Base-by-base conservation (phyloP, 2,329 filamentous ascomycete species). In the Claviceps arundinis region DNA sequence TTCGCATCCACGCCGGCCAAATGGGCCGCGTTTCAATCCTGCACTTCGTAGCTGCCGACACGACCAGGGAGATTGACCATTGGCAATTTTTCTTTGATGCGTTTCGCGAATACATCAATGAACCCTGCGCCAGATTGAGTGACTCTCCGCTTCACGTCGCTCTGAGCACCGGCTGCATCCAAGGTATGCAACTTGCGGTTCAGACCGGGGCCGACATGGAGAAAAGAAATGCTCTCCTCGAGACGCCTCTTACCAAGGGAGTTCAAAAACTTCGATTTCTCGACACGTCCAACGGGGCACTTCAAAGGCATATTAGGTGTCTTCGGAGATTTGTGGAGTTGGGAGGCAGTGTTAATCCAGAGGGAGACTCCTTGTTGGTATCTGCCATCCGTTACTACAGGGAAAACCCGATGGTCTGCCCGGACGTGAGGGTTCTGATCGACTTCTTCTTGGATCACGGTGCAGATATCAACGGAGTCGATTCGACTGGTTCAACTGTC, bases 331-430 rank as follows among this genome's bases (percentile, higher is more conserved):
- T 51, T 8, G 44, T 51, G 16, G 34, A 41, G 44, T 16, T 3
- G 17, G 50, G 50, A 11, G 50, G 43, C 37, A 47, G 6, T 37
- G 37, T 51, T n/a, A 51, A 51, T 37, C 43, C 50, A 37, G 6
- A 11, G 9, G 13, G 24, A 17, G 44, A 47, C 22, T 51, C 44
- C 9, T 43, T 47, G 37, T 19, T 51, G 50, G 37, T 37, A 8
- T n/a, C 30, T 19, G 37, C 50, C 37, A 4, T 51, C 14, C 8
- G 44, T 19, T 51, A 47, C 24, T 51, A 37, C 37, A 4, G 13
- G 11, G 22, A 6, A 3, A 42, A 47, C 14, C 2, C 22, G 4
- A 13, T 22, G 4, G 11, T 6, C 37, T 5, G 9, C 17, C 16
- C 38, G 9, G 37, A 37, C 26, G 14, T 48, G n/a, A 26, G 8